phyloP scores from a whole-genome alignment of 169 alveolate genomes.

The Eimeria zaria region DNA sequence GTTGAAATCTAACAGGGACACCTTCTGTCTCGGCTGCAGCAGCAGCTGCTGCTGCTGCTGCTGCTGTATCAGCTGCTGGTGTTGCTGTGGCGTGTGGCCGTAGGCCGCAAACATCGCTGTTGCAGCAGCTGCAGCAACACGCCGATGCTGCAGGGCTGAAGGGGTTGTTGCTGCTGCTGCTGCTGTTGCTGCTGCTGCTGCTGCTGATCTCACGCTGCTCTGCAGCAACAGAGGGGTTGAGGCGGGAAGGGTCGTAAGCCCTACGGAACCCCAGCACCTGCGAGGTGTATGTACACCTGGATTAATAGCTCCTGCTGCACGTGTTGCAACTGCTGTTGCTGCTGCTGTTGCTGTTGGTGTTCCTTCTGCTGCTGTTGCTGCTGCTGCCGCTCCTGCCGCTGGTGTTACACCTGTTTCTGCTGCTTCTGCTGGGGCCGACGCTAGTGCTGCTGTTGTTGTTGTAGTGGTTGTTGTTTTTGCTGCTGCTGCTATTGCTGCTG shows the following conservation, averaged over 20 bases:
- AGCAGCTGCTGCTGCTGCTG: slow-evolving; percentile 27
- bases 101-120: not conserved
- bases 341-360: slow-evolving; percentile 36
- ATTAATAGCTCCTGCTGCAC: slow-evolving; percentile 15
- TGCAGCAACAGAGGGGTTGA: not conserved
- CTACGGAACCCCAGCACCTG: not conserved
- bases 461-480: not conserved
- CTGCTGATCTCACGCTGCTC: slow-evolving; percentile 64
- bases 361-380: slow-evolving; percentile 22
- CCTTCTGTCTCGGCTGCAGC: slow-evolving; percentile 22
- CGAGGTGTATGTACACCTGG: slow-evolving; percentile 14
- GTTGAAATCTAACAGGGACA: slow-evolving; percentile 41
- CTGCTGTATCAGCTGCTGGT: slow-evolving; percentile 57
- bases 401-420: not conserved
- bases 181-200: slow-evolving; percentile 60
- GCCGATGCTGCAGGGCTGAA: slow-evolving; percentile 18
- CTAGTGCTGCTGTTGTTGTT: slow-evolving; percentile 50
- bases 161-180: slow-evolving; percentile 51
- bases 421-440: not conserved
- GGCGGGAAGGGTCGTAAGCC: not conserved
- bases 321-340: not conserved
- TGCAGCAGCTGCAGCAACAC: slow-evolving; percentile 58
- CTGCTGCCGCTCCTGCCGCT: not conserved
- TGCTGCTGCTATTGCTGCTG: slow-evolving; percentile 42
- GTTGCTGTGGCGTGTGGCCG: slow-evolving; percentile 51